Base-by-base conservation (phyloP, 306 rosid genomes). In the Citrullus amarus region DNA sequence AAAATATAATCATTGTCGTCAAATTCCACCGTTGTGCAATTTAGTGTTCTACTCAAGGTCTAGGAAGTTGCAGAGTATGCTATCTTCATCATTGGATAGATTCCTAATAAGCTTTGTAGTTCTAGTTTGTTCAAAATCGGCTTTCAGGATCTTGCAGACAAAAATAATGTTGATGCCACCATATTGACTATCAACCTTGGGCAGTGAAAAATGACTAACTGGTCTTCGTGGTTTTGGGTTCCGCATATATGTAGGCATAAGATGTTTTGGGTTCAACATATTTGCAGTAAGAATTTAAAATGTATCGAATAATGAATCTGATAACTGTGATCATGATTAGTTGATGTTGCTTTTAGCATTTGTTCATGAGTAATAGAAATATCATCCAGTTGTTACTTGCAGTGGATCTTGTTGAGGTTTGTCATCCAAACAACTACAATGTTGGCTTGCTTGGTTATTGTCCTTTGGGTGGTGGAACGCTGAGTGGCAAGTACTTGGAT, bases 331-430 rank as follows among this genome's bases (percentile, higher is more conserved):
- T 39, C 76, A 70, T 70, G 76, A 46, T 43, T 1, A 22, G 46
- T 44, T 44, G 76, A 25, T 44, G 16, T n/a, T 39, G 3, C 30
- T 10, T 67, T n/a, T 67, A 4, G n/a, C 41, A 39, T 67, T 41
- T 18, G 32, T 41, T 67, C 28, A 67, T 41, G 18, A 44, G n/a
- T 22, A 70, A 70, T 48, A 22, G 38, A 70, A 70, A 70, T 70
- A 22, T 22, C 39, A 13, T 70, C 39, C 76, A 10, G 3, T 46
- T 46, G 36, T 70, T 70, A 20, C 34, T 46, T 80, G 88, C 92
- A 95, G 97, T 80, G 82, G 91, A 92, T 81, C 99, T 95, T 66
- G 89, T 84, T 74, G 99, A 95, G 83, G 97, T 89, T 80, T 95
- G 97, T 82, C 93, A 92, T 85, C 96, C 97, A 57, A 85, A 88